These are phyloP conservation scores for Phaseolus coccineus DNA, from an alignment of 331 rosid genomes.

Conservation along the genomic window DNA sequence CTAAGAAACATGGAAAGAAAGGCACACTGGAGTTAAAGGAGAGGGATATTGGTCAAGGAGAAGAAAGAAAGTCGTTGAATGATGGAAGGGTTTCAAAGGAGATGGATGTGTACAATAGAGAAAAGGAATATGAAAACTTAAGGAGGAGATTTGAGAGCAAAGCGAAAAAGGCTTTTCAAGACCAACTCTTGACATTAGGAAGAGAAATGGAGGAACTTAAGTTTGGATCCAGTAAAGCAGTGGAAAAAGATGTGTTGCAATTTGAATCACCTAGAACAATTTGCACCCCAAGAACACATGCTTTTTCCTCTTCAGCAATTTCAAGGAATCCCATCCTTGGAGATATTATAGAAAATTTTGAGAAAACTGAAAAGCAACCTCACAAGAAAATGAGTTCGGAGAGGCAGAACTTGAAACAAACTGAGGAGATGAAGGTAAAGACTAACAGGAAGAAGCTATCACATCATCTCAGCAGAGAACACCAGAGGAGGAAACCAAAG, in stretches of 20 bases:
- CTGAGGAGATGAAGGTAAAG: constrained; percentile 57
- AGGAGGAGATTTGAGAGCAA: constrained; percentile 54
- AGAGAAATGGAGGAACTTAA: constrained; percentile 42
- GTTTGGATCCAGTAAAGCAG: constrained; percentile 46
- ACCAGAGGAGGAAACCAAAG: constrained; percentile 60
- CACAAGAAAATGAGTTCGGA: constrained; percentile 38
- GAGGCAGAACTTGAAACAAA: constrained; percentile 55
- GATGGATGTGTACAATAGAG: constrained; percentile 40
- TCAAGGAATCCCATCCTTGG: constrained; percentile 46
- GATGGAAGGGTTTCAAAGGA: constrained; percentile 41
- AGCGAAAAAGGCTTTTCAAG: constrained; percentile 43
- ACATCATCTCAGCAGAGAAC: constrained; percentile 55
- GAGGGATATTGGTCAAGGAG: constrained; percentile 43
- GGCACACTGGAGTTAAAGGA: constrained; percentile 46
- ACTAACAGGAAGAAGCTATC: constrained; percentile 54
- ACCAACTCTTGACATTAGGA: constrained; percentile 50
- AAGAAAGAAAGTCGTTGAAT: constrained; percentile 43
- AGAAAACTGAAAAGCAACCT: constrained; percentile 24
- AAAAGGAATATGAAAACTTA: constrained; percentile 51
- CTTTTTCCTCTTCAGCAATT: constrained; percentile 41
- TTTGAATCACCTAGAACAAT: constrained; percentile 51
- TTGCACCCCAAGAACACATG: constrained; percentile 55
- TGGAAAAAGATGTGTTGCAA: constrained; percentile 47
- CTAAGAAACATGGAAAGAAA: constrained; percentile 43
- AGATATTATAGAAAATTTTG: constrained; percentile 45